Evolutionary conservation across 2,329 filamentous ascomycete species (phyloP).

Genomic region (Apiospora marii): DNA sequence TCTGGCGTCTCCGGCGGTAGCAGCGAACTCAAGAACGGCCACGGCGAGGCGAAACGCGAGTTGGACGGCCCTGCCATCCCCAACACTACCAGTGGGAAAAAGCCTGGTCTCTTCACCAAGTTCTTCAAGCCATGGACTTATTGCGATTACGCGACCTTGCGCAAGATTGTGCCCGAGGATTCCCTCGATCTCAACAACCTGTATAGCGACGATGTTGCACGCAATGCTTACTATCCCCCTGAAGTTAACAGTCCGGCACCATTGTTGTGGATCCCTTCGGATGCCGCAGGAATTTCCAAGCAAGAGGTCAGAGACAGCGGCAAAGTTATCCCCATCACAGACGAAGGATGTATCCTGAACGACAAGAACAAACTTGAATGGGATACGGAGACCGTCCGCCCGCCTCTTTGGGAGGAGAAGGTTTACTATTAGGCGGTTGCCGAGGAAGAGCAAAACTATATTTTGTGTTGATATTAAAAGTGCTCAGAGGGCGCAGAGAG

Average conservation of each 20-base stretch:
- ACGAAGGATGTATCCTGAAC: constrained; percentile 75
- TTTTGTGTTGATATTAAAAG: background rate
- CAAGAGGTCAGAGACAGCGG: constrained; percentile 80
- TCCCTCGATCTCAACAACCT: constrained; percentile 55
- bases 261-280: constrained; percentile 85
- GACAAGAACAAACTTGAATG: constrained; percentile 66
- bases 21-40: constrained; percentile 36
- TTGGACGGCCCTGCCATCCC: constrained; percentile 31
- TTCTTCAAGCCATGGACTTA: constrained; percentile 84
- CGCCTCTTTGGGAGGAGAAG: constrained; percentile 46
- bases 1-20: constrained; percentile 32
- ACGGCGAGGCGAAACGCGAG: constrained; percentile 41
- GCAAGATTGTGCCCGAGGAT: constrained; percentile 71
- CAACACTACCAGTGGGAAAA: constrained; percentile 46
- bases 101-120: constrained; percentile 65
- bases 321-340: constrained; percentile 79
- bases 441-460: background rate
- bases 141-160: constrained; percentile 74
- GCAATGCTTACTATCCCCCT: constrained; percentile 78
- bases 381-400: constrained; percentile 43
- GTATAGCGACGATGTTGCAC: constrained; percentile 69
- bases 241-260: constrained; percentile 69
- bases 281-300: constrained; percentile 75
- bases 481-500: background rate
- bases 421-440: constrained; percentile 40